Evolutionary conservation across 192 early-diverging fungal species (phyloP).

Genomic region (Funneliformis mosseae): DNA sequence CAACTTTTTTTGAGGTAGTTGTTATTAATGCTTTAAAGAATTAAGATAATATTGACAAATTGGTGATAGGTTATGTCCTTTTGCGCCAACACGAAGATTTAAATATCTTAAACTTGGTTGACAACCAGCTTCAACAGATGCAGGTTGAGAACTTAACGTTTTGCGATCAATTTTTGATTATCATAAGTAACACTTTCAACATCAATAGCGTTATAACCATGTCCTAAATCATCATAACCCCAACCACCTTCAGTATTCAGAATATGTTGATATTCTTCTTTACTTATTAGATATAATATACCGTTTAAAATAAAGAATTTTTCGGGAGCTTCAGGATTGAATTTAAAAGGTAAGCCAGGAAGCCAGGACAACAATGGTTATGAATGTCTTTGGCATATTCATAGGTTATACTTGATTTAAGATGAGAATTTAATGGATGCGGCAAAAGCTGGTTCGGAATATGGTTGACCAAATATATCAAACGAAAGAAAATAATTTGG

Average conservation of each 20-base stretch:
- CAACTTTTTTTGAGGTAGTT: constrained; percentile 31
- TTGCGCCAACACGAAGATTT: constrained; percentile 37
- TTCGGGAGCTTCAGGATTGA: constrained; percentile 37
- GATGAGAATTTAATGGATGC: background rate
- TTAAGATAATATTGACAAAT: constrained; percentile 39
- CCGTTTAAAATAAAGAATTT: constrained; percentile 37
- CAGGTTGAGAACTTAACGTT: constrained; percentile 36
- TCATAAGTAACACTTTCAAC: constrained; percentile 35
- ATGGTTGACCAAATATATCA: constrained; percentile 40
- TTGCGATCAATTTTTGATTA: constrained; percentile 32
- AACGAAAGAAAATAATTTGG: constrained; percentile 44
- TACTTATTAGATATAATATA: constrained; percentile 39
- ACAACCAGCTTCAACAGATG: constrained; percentile 31
- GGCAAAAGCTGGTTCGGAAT: constrained; percentile 43
- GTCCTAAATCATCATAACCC: constrained; percentile 39
- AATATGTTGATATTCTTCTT: constrained; percentile 36
- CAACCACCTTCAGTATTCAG: constrained; percentile 36
- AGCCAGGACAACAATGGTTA: constrained; percentile 34
- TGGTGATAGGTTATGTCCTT: constrained; percentile 35
- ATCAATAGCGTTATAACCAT: constrained; percentile 44
- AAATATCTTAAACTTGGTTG: constrained; percentile 38
- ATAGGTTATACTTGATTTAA: constrained; percentile 21
- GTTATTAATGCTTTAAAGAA: constrained; percentile 35
- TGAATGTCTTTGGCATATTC: constrained; percentile 39
- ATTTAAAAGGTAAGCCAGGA: constrained; percentile 37